Evolutionary conservation across 1,284 basidiomycete species (phyloP), one percentile per base, ranked within the genome.

Genomic region (Meripilus lineatus): DNA sequence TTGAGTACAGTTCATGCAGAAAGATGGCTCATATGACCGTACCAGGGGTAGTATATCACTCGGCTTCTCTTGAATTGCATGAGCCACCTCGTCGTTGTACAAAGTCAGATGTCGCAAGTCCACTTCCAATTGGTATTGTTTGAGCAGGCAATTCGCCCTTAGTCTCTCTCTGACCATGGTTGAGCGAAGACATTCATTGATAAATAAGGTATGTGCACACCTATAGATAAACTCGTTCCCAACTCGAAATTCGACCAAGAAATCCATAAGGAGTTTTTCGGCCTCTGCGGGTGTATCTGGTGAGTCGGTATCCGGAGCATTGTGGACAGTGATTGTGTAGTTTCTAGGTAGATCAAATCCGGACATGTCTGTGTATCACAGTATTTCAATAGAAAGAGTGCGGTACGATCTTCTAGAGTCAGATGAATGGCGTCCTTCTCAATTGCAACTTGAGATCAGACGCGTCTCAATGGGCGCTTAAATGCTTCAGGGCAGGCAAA

Each of bases 41-140:
- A 96, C 94, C 54, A 96, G 65, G 18, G 93, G 92, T 32, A 99
- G 70, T 47, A 95, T 79, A 52, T 98, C 96, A 17, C 85, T 82
- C 2, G 96, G 96, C 53, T 76, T 74, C 54, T 94, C 89, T 58
- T 96, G 89, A 44, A 98, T 83, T 21, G 81, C 80, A 62, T 95
- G 91, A 1, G 93, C 93, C 15, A 99, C 74, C 59, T 95, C 90
- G 56, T 96, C 92, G 58, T 94, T 93, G 74, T 87, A 99, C 18
- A 95, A 74, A 51, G 85, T 81, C 36, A 99, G 68, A 67, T 99
- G 93, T 38, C 86, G 80, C 52, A 99, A 76, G 63, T 96, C 91
- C 17, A 99, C 85, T 58, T 99, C 94, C 18, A 99, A 77, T 15
- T 93, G 79, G 58, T 94, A 84, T 53, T 94, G 90, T 63, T 93